phyloP scores from a whole-genome alignment of 352 stramenopile genomes.

The Phytopythium montanum region DNA sequence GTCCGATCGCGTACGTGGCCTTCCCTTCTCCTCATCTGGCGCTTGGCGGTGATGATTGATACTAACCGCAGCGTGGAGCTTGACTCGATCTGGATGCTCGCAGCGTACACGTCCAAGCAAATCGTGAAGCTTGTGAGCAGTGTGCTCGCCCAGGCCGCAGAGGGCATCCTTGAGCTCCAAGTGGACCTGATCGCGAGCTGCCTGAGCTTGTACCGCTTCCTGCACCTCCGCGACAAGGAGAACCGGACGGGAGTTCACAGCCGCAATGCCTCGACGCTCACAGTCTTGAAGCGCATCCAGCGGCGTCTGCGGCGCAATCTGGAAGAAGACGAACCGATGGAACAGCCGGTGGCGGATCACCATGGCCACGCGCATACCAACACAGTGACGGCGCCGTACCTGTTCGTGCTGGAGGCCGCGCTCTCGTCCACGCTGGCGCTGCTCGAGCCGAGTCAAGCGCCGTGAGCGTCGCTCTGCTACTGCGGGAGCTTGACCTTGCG shows the following conservation, averaged over 20 bases:
- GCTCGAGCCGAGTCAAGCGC: background rate
- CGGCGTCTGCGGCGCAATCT: slow-evolving; percentile 30
- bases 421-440: slow-evolving; percentile 28
- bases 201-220: slow-evolving; percentile 60
- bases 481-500: background rate
- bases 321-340: slow-evolving; percentile 14
- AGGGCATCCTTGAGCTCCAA: slow-evolving; percentile 56
- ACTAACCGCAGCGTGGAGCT: background rate
- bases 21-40: slow-evolving; percentile 9
- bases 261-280: too few relatives aligned
- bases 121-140: slow-evolving; percentile 31
- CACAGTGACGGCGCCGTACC: slow-evolving; percentile 14
- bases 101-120: slow-evolving; percentile 12
- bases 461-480: background rate
- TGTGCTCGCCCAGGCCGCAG: slow-evolving; percentile 34
- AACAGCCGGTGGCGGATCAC: background rate
- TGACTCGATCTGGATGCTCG: background rate
- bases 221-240: slow-evolving; percentile 56
- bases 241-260: too few relatives aligned
- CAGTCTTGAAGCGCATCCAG: slow-evolving; percentile 21
- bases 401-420: slow-evolving; percentile 49
- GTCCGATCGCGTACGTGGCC: too few relatives aligned
- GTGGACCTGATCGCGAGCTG: slow-evolving; percentile 64
- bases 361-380: slow-evolving; percentile 1
- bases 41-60: background rate